A percentile compares a stretch with the other conserved stretches of the same genome.
Conservation (phyloP, 2,329 filamentous ascomycete species). For the Cordyceps javanica region DNA sequence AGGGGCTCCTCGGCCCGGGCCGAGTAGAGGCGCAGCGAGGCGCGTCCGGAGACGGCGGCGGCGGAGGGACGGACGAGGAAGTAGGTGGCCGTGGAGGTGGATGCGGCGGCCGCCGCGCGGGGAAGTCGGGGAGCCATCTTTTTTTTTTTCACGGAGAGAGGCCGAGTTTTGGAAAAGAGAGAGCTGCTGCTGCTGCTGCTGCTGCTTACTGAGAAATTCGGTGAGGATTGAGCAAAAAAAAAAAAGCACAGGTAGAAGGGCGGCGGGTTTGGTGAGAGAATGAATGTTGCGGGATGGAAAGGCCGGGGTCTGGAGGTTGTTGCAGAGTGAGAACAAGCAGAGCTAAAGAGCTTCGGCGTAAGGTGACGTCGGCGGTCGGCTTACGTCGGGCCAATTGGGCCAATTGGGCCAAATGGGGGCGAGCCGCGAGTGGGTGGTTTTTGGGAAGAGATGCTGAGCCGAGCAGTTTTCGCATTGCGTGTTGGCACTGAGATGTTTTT, state of each 20-base stretch:
- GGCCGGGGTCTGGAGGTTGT: neutral
- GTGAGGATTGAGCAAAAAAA: too few relatives aligned
- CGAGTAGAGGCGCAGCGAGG: conserved; percentile 31
- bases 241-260: neutral
- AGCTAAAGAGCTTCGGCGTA: neutral
- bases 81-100: conserved; percentile 15
- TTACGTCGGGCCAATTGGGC: conserved; percentile 12
- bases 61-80: conserved; percentile 20
- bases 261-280: neutral
- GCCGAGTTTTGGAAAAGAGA: too few relatives aligned
- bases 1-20: conserved; percentile 44
- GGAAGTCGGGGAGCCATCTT: conserved; percentile 8
- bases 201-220: too few relatives aligned
- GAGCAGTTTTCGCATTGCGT: neutral
- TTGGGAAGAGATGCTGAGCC: neutral
- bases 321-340: neutral
- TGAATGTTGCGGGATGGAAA: neutral
- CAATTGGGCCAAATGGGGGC: too few relatives aligned
- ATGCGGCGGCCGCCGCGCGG: too few relatives aligned
- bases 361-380: conserved; percentile 2
- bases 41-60: conserved; percentile 15
- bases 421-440: neutral
- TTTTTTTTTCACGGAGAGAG: too few relatives aligned
- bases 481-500: neutral
- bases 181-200: neutral